These are phyloP conservation scores for Spathaspora passalidarum DNA, from an alignment of 805 yeast genomes.

Conservation along the genomic window DNA sequence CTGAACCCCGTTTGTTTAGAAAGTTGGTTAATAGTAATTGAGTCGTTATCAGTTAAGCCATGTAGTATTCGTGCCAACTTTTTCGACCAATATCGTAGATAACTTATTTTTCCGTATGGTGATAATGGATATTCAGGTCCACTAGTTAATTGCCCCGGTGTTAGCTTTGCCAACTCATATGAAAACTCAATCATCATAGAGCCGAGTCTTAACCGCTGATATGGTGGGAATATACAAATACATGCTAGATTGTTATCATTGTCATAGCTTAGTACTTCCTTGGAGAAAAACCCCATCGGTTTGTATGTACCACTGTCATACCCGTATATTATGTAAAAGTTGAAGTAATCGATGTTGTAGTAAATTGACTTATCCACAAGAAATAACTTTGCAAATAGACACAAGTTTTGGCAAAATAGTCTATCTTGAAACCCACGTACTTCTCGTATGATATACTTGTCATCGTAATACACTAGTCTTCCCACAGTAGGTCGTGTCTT, in stretches of 20 bases:
- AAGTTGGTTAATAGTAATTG: constrained; percentile 45
- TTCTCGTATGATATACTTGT: constrained; percentile 50
- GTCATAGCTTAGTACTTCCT: constrained; percentile 77
- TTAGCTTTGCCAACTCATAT: constrained; percentile 59
- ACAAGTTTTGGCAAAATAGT: constrained; percentile 76
- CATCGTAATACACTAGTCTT: constrained; percentile 62
- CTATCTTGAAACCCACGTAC: constrained; percentile 64
- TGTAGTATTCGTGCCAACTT: constrained; percentile 22
- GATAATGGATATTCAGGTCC: constrained; percentile 94
- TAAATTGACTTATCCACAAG: constrained; percentile 87
- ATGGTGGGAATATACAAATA: constrained; percentile 88
- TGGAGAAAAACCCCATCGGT: constrained; percentile 92
- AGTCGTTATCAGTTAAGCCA: not conserved
- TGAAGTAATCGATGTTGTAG: constrained; percentile 74
- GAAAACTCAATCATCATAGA: constrained; percentile 79
- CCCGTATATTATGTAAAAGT: constrained; percentile 73
- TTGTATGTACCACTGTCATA: constrained; percentile 23
- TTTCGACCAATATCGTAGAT: constrained; percentile 73
- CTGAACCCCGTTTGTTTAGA: constrained; percentile 63
- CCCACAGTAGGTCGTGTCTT: constrained; percentile 52
- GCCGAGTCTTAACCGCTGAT: constrained; percentile 76
- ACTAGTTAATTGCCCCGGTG: constrained; percentile 59
- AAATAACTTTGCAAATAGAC: constrained; percentile 83
- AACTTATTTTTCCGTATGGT: constrained; percentile 72
- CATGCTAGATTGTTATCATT: constrained; percentile 82